Evolutionary conservation across 352 stramenopile species (phyloP), one percentile per base, ranked within the genome.

Genomic region (Peronospora destructor): DNA sequence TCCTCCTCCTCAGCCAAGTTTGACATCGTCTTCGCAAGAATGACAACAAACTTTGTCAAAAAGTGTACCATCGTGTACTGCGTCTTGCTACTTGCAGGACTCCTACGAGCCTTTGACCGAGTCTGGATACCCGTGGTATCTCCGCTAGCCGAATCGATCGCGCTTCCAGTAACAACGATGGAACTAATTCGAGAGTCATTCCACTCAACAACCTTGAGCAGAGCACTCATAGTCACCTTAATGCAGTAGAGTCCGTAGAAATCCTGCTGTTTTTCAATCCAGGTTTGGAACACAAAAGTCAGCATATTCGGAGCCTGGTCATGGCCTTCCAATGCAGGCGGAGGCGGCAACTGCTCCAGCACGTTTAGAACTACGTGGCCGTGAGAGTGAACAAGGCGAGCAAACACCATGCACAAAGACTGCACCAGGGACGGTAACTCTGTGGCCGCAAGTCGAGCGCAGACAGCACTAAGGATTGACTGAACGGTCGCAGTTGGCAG

Each of bases 231-330:
- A 4, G 79, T 92, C 30, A 92, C 78, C 53, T 90, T 92, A 53
- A 92, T 82, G 42, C 73, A 85, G 59, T 89, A 89, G 5, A 85
- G 64, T 9, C 82, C 78, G 39, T 92, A 92, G 41, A 92, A 92
- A 17, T 90, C 78, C 12, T 71, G 56, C 46, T 92, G 82, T 55
- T 87, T 88, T 43, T 90, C 76, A 26, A 92, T 81, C 82, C 82
- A 92, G 12, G 77, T 86, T 25, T 62, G 57, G 44, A 90, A 84
- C 2, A 92, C 78, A 71, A 92, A 92, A 33, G 63, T 64, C 21
- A 90, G 53, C 76, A 90, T 80, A 41, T 76, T 89, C 3, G 62
- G 58, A 23, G 68, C 38, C 32, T 71, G 56, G 2, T 14, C 8
- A 8, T 60, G 49, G 30, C 49, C 56, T 42, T 34, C 17, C 2